phyloP scores from a whole-genome alignment of 2,329 filamentous ascomycete genomes.

The Blumeria hordei region DNA sequence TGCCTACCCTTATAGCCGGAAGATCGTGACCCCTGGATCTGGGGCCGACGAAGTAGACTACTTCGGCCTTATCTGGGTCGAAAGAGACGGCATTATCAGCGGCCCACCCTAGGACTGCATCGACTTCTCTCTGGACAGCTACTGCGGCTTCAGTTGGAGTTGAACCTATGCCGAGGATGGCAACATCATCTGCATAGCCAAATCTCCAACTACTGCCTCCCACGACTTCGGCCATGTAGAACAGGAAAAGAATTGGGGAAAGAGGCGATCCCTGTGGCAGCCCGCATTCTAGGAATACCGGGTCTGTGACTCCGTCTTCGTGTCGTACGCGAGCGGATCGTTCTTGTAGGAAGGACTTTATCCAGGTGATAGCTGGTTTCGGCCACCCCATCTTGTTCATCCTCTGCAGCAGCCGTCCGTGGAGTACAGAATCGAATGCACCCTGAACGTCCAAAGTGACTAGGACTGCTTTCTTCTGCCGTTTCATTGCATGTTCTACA shows the following conservation, averaged over 20 bases:
- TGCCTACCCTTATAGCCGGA: background rate
- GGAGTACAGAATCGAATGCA: background rate
- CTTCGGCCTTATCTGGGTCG: background rate
- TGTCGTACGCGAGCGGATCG: background rate
- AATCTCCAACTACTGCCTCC: background rate
- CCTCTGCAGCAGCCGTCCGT: background rate
- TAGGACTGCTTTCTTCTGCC: background rate
- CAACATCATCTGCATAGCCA: background rate
- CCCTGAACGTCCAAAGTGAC: background rate
- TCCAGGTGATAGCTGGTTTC: background rate
- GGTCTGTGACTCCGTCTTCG: background rate
- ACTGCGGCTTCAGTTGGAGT: background rate
- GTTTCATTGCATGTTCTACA: background rate
- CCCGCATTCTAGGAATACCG: background rate
- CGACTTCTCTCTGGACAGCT: background rate
- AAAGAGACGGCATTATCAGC: background rate
- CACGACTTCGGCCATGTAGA: background rate
- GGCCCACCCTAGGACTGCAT: background rate
- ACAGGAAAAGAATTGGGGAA: background rate
- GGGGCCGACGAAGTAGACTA: background rate
- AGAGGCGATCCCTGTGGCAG: background rate
- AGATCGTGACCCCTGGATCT: background rate
- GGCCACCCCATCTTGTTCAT: background rate
- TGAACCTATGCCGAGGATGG: background rate
- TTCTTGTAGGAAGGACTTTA: background rate